Base-by-base conservation (phyloP, 148 eudicot species). In the Mesembryanthemum crystallinum region DNA sequence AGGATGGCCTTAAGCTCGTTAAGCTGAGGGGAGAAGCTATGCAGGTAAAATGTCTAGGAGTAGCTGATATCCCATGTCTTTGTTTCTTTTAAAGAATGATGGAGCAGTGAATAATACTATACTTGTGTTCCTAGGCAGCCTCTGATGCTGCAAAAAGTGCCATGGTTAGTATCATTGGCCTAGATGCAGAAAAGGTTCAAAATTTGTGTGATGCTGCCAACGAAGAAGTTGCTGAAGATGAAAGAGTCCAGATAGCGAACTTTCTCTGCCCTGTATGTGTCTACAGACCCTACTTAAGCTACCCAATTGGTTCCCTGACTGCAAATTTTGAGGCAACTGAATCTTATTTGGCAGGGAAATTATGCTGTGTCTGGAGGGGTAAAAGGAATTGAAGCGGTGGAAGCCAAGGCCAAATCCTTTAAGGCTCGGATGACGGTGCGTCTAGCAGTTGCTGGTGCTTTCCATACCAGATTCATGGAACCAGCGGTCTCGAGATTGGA, bases 391-490 rank as follows among this genome's bases (percentile, higher is more conserved):
- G 98, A 94, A 82, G 96, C 89, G 12, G 90, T 94, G 30, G 98
- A 94, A 89, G 96, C 97, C 42, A 94, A 90, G 87, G 98, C 98
- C 52, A 94, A 92, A 76, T 90, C 96, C 52, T 94, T 94, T 68
- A 94, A 94, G 85, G 98, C 98, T 82, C 93, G 98, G 63, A 94
- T 94, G 98, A 90, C 96, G 86, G 98, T 93, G 58, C 97, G 93
- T 54, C 84, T 88, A 78, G 98, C 97, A 51, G 94, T 94, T 60
- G 95, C 91, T 73, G 97, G 95, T 35, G 95, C 93, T 69, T 94
- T 91, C 78, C 95, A 94, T 79, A 92, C 97, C 23, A 82, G 87
- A 81, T 91, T 90, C 85, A 91, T 94, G 97, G 89, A 90, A 66
- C 98, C 97, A 42, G 98, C 98, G 23, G 91, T 94, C 29, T 87